A percentile compares a stretch with the other conserved stretches of the same genome.
phyloP scores from a whole-genome alignment of 441 rosid species.

The Theobroma grandiflorum region DNA sequence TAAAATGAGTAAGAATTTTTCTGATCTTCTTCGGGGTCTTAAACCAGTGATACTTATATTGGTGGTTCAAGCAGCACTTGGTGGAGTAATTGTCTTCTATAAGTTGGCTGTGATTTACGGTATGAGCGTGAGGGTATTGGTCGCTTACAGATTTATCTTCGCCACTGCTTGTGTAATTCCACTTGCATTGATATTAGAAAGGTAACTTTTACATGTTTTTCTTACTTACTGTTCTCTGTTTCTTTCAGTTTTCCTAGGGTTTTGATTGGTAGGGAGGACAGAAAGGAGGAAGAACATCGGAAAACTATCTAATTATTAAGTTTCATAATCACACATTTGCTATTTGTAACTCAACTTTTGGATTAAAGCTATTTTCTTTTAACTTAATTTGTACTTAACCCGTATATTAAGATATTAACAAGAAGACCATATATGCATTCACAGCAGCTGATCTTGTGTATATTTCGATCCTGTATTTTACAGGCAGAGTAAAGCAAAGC shows the following conservation, averaged over 20 bases:
- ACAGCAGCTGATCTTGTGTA: background rate
- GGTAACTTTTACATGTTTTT: conserved; percentile 24
- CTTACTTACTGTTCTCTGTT: too few relatives aligned
- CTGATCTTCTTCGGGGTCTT: background rate
- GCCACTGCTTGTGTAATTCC: conserved; percentile 48
- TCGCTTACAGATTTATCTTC: conserved; percentile 49
- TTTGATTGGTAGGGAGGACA: too few relatives aligned
- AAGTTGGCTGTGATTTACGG: conserved; percentile 47
- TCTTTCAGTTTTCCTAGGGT: background rate
- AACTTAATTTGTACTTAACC: background rate
- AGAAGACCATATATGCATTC: background rate
- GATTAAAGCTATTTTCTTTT: background rate
- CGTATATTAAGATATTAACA: background rate
- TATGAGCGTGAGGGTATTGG: conserved; percentile 45
- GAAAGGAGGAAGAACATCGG: too few relatives aligned
- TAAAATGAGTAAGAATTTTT: background rate
- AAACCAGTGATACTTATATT: conserved; percentile 41
- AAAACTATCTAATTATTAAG: too few relatives aligned
- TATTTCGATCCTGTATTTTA: background rate
- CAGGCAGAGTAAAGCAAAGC: background rate
- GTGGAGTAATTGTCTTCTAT: conserved; percentile 42
- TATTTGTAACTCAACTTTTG: too few relatives aligned
- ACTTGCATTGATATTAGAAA: conserved; percentile 45
- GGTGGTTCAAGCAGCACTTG: conserved; percentile 41
- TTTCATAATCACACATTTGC: too few relatives aligned